Evolutionary conservation across 2,329 filamentous ascomycete species (phyloP).

Genomic region (Sporothrix globosa): DNA sequence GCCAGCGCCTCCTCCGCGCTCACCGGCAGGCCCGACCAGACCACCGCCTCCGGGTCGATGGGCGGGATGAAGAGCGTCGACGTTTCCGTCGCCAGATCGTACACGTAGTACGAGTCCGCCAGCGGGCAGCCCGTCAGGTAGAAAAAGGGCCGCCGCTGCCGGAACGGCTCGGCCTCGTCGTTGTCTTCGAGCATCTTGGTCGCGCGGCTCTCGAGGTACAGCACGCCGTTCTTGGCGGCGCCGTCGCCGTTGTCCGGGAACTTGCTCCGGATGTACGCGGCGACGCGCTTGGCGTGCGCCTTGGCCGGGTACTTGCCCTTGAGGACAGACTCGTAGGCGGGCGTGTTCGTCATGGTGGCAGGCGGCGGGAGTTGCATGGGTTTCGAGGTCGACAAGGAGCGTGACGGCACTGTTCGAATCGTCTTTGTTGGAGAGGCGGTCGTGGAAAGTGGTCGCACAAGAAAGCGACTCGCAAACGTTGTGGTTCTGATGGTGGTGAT

Average conservation of each 20-base stretch:
- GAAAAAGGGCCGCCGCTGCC: conserved; percentile 90
- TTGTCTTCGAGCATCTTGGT: conserved; percentile 85
- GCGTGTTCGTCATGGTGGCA: conserved; percentile 29
- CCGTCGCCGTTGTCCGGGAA: conserved; percentile 54
- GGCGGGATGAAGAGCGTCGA: conserved; percentile 91
- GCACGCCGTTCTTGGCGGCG: conserved; percentile 61
- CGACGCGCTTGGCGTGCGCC: conserved; percentile 81
- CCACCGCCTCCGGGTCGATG: conserved; percentile 82
- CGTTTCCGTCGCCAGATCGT: conserved; percentile 73
- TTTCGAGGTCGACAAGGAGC: conserved; percentile 40
- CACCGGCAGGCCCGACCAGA: conserved; percentile 89
- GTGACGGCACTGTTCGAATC: too few species aligned
- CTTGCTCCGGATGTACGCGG: conserved; percentile 71
- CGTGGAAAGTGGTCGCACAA: background rate
- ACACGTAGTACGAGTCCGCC: conserved; percentile 77
- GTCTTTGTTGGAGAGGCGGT: background rate
- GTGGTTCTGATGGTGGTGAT: background rate
- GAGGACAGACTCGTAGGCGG: conserved; percentile 51
- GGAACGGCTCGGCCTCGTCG: conserved; percentile 79
- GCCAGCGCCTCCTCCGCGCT: conserved; percentile 73
- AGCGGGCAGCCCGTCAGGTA: conserved; percentile 86
- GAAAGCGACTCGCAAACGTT: conserved; percentile 4
- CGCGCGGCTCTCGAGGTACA: conserved; percentile 87
- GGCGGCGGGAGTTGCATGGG: conserved; percentile 40
- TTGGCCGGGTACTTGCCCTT: conserved; percentile 79